Percentiles rank a stretch among this genome's conserved stretches.
phyloP scores from a whole-genome alignment of 116 monocot species.

The Iris pallida region DNA sequence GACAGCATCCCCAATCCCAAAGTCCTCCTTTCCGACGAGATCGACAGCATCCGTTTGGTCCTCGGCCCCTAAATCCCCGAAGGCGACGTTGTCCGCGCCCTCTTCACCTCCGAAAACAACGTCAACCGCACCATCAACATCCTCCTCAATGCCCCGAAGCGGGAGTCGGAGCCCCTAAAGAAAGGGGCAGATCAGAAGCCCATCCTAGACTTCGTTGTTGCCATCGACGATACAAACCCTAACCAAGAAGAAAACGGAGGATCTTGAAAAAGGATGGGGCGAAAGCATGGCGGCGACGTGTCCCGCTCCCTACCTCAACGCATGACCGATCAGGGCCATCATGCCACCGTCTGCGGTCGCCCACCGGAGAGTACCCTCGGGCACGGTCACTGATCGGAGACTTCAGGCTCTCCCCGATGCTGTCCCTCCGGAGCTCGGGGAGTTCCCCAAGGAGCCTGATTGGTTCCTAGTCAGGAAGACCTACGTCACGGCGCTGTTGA shows the following conservation, averaged over 20 bases:
- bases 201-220: background rate
- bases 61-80: constrained; percentile 22
- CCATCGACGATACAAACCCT: background rate
- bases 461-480: constrained; percentile 77
- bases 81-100: constrained; percentile 38
- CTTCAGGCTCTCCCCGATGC: constrained; percentile 20
- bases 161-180: background rate
- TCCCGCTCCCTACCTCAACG: constrained; percentile 39
- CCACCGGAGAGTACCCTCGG: constrained; percentile 9
- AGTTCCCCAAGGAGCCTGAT: constrained; percentile 54
- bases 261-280: background rate
- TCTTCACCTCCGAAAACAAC: constrained; percentile 48
- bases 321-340: constrained; percentile 46
- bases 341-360: constrained; percentile 11
- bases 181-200: background rate
- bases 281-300: constrained; percentile 23
- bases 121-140: constrained; percentile 54
- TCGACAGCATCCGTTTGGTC: constrained; percentile 37
- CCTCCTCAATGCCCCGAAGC: constrained; percentile 60
- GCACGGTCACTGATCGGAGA: constrained; percentile 14
- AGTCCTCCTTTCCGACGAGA: constrained; percentile 36
- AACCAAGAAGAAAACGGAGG: constrained; percentile 14
- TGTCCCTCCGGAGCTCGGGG: constrained; percentile 34
- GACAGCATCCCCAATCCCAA: background rate
- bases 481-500: constrained; percentile 55